Evolutionary conservation across 306 rosid species (phyloP).

Genomic region (Malus sieversii): DNA sequence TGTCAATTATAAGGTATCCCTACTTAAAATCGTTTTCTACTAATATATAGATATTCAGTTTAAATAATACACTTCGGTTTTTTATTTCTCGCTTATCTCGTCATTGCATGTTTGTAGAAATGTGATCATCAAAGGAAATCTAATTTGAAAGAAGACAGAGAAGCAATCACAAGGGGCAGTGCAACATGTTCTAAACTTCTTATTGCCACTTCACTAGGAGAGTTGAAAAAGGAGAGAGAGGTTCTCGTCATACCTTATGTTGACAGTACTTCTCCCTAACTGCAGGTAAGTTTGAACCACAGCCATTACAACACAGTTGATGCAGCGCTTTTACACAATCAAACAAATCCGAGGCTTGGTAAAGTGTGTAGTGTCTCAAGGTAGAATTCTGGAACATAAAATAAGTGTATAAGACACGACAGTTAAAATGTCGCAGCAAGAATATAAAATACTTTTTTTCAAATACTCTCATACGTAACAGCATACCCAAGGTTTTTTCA

Average conservation of each 20-base stretch:
- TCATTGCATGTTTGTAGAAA: neutral
- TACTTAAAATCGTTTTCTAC: neutral
- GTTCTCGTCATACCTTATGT: conserved; percentile 41
- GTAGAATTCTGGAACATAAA: conserved; percentile 42
- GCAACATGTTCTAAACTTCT: neutral
- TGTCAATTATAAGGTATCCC: neutral
- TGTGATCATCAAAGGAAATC: neutral
- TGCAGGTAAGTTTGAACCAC: conserved; percentile 42
- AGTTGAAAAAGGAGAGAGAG: neutral
- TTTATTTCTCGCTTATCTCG: neutral
- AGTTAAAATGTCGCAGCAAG: neutral
- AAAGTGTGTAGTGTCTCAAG: conserved; percentile 55
- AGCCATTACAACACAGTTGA: conserved; percentile 36
- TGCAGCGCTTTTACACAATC: conserved; percentile 65
- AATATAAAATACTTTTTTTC: conserved; percentile 7
- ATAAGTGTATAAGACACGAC: conserved; percentile 1
- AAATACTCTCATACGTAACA: neutral
- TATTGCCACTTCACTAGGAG: neutral
- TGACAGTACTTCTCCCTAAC: conserved; percentile 63
- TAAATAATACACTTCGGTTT: neutral
- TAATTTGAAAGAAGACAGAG: neutral
- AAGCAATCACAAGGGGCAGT: neutral
- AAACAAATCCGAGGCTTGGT: conserved; percentile 58
- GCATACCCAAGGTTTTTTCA: conserved; percentile 58
- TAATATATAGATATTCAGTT: neutral